Evolutionary conservation across 257 asterid species (phyloP), one percentile per base, ranked within the genome.

Genomic region (Solanum medicagineum): DNA sequence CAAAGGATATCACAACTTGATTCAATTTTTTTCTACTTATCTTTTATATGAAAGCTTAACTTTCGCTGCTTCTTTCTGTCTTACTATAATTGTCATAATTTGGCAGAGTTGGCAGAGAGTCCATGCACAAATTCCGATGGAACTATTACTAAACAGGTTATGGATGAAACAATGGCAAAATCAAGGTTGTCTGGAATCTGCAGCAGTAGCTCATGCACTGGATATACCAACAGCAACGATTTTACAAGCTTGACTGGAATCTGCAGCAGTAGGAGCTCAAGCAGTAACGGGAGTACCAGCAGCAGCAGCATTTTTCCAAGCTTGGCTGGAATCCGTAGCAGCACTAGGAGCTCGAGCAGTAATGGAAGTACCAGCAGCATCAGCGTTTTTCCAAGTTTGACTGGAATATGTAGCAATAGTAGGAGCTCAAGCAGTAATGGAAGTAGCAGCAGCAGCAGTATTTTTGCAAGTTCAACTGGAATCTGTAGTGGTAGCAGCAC

Each of bases 191-290:
- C 91, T 14, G 89, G 90, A 80, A 90, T 87, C 79, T 85, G 92
- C 90, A 89, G 87, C 81, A 89, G 87, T 85, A 88, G 85, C 40
- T 89, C 88, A 81, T 84, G 89, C 84, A 73, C 32, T 19, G 81
- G 57, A 73, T 73, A 36, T 73, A 44, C 57, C 22, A 91, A 85
- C 60, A 92, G 93, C 87, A 91, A 85, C 83, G 90, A 88, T 45
- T 91, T 93, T 60, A 90, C 96, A 83, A 93, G 94, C 92, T 85
- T 93, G 86, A 90, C 93, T 83, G 95, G 89, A 81, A 91, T 87
- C 63, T 85, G 91, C 89, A 88, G 87, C 83, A 90, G 88, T 19
- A 88, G 88, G 83, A 84, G 88, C 81, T 91, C 94, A 14, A 87
- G 91, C 89, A 91, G 89, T 73, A 44, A 73, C 11, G 81, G 57